A percentile compares a stretch with the other conserved stretches of the same genome.
phyloP scores from a whole-genome alignment of 805 yeast genomes.

The Helenozyma rhizophorensis region DNA sequence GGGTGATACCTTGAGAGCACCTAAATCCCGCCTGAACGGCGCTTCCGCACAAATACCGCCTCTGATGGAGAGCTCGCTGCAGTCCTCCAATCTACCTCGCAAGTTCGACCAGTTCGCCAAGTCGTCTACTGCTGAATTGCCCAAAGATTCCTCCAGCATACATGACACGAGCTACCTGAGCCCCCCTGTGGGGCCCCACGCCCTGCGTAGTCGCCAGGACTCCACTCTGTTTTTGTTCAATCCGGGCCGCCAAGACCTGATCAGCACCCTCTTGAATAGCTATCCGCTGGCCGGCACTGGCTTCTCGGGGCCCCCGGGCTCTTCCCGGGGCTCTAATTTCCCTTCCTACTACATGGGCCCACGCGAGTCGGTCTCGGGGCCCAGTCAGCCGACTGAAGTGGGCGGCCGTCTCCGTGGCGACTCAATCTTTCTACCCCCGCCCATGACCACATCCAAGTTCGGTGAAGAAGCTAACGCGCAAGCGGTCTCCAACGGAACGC shows the following conservation, averaged over 20 bases:
- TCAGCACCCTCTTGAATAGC: conserved; percentile 21
- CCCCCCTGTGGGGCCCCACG: conserved; percentile 5
- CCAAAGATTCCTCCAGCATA: conserved; percentile 6
- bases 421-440: conserved; percentile 36
- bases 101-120: conserved; percentile 10
- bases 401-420: conserved; percentile 32
- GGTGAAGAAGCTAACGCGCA: conserved; percentile 3
- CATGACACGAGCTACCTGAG: conserved; percentile 8
- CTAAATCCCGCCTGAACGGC: conserved; percentile 3
- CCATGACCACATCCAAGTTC: conserved; percentile 13
- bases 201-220: conserved; percentile 10
- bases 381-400: conserved; percentile 7
- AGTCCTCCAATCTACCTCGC: conserved; percentile 12
- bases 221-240: conserved; percentile 20
- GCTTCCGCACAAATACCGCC: conserved; percentile 1
- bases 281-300: conserved; percentile 11
- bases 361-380: conserved; percentile 13
- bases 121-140: neutral
- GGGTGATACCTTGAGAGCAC: conserved; percentile 13
- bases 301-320: conserved; percentile 2
- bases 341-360: conserved; percentile 17
- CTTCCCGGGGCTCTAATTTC: conserved; percentile 4
- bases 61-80: conserved; percentile 6
- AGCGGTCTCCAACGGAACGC: no score
- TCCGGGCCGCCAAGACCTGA: conserved; percentile 27